These are phyloP conservation scores for Arthrobotrys entomopaga DNA, from an alignment of 2,329 filamentous ascomycete genomes.

Conservation along the genomic window DNA sequence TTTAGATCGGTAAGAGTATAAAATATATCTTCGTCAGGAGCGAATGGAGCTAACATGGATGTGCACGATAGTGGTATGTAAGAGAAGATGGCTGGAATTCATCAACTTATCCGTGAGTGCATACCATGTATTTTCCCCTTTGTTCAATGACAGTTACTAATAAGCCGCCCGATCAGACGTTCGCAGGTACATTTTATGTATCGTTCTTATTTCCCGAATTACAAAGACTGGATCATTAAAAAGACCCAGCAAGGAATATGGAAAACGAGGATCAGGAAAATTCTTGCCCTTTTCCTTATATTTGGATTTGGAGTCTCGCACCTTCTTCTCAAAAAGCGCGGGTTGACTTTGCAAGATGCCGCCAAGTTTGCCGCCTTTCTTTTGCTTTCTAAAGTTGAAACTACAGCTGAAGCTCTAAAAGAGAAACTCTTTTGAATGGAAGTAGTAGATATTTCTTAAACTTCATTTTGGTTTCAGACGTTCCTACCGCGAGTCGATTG, in stretches of 20 bases:
- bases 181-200: constrained; percentile 53
- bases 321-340: constrained; percentile 16
- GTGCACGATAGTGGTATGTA: constrained; percentile 43
- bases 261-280: constrained; percentile 32
- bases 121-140: background rate
- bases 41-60: constrained; percentile 3
- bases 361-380: constrained; percentile 1
- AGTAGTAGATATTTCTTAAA: background rate
- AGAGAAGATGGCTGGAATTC: constrained; percentile 53
- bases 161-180: constrained; percentile 12
- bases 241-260: constrained; percentile 41
- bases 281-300: constrained; percentile 36
- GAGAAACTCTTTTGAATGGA: constrained; percentile 4
- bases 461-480: background rate
- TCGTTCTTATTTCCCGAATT: constrained; percentile 42
- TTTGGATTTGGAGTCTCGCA: constrained; percentile 28
- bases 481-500: too few relatives aligned
- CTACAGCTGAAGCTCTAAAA: background rate
- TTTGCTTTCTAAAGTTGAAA: constrained; percentile 14
- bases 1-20: constrained; percentile 27
- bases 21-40: background rate
- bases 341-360: constrained; percentile 24
- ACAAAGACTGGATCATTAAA: constrained; percentile 47
- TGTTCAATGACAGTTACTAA: constrained; percentile 8
- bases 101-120: constrained; percentile 47